Conservation (phyloP, 768 basidiomycete genomes). For the Mycena pura region DNA sequence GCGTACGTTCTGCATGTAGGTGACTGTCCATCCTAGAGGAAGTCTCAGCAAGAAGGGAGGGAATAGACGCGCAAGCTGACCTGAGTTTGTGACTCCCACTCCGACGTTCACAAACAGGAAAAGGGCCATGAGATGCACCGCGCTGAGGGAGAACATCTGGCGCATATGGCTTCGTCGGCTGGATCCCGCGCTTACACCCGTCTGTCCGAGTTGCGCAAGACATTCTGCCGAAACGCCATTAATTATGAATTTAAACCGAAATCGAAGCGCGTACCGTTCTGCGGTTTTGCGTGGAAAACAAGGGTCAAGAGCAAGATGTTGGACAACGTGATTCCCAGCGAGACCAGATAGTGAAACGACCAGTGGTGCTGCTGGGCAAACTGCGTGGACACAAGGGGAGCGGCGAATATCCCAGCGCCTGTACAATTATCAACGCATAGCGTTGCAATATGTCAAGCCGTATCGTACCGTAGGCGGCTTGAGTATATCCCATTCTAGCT, state of each 20-base stretch:
- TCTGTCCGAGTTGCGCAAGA: conserved; percentile 32
- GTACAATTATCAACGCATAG: too few species aligned
- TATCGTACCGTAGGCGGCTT: conserved; percentile 42
- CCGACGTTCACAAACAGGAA: conserved; percentile 57
- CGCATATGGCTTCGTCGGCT: conserved; percentile 42
- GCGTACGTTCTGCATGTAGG: conserved; percentile 51
- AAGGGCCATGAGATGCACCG: conserved; percentile 51
- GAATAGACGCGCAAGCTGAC: conserved; percentile 28
- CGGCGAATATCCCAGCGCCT: conserved; percentile 53
- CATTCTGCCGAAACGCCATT: neutral
- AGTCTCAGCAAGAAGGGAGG: neutral
- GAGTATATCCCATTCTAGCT: conserved; percentile 58
- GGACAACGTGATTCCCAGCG: conserved; percentile 55
- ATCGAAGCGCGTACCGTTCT: conserved; percentile 36
- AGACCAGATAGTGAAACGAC: conserved; percentile 69
- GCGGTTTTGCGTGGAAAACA: conserved; percentile 37
- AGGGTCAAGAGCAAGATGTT: conserved; percentile 37
- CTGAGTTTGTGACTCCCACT: conserved; percentile 54
- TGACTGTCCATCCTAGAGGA: conserved; percentile 58
- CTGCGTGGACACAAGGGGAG: conserved; percentile 74
- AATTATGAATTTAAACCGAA: neutral
- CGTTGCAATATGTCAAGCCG: too few species aligned
- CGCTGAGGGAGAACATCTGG: conserved; percentile 49
- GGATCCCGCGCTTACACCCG: conserved; percentile 28
- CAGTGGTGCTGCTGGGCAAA: conserved; percentile 60